phyloP scores from a whole-genome alignment of 352 stramenopile species.

The Peronosclerospora sorghi region DNA sequence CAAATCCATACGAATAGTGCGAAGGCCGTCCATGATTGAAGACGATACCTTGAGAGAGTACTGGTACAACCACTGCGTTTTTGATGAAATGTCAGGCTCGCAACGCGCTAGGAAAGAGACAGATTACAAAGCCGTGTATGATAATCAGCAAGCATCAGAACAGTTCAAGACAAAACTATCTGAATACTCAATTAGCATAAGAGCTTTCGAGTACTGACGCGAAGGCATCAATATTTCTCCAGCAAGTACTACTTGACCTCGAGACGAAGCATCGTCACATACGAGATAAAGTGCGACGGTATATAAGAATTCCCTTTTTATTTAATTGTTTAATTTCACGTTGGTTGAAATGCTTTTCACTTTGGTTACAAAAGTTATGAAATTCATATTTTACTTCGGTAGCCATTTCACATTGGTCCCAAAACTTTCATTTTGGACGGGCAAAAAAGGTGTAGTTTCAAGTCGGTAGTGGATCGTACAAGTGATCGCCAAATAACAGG shows the following conservation, averaged over 20 bases:
- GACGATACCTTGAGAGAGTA: conserved; percentile 53
- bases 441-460: too few species aligned
- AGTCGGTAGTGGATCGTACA: too few species aligned
- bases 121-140: background rate
- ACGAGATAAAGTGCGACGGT: too few species aligned
- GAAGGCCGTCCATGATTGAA: conserved; percentile 34
- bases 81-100: conserved; percentile 41
- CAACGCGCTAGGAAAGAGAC: conserved; percentile 20
- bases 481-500: too few species aligned
- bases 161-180: background rate
- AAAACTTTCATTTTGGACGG: too few species aligned
- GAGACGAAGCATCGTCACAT: conserved; percentile 15
- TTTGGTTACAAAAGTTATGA: too few species aligned
- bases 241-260: conserved; percentile 8
- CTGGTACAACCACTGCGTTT: conserved; percentile 60
- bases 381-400: too few species aligned
- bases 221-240: conserved; percentile 20
- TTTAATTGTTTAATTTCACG: too few species aligned
- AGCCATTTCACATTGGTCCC: too few species aligned
- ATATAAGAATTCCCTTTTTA: too few species aligned
- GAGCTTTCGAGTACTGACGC: conserved; percentile 16
- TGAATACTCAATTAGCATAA: conserved; percentile 9
- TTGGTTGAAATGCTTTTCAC: too few species aligned
- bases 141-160: background rate
- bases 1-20: conserved; percentile 54